These are phyloP conservation scores for Heliophila coronopifolia DNA, from an alignment of 441 rosid species.

Conservation along the genomic window DNA sequence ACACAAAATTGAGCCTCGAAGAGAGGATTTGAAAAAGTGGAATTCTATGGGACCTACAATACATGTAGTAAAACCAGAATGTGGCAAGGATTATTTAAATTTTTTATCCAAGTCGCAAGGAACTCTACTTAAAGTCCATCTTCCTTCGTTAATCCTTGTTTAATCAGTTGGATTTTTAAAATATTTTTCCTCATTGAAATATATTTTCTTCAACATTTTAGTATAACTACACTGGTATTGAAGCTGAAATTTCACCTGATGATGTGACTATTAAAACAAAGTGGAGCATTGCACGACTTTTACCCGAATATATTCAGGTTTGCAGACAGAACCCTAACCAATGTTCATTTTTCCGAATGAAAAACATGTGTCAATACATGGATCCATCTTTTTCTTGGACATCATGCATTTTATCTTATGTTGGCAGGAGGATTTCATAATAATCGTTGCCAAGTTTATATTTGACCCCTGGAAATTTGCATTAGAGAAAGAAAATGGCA, in stretches of 20 bases:
- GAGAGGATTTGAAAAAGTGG: background rate
- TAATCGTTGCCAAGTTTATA: slow-evolving; percentile 78
- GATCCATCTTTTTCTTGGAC: slow-evolving; percentile 14
- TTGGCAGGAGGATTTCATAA: slow-evolving; percentile 78
- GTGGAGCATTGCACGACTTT: slow-evolving; percentile 76
- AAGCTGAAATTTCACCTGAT: slow-evolving; percentile 46
- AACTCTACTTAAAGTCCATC: background rate
- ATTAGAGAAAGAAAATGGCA: slow-evolving; percentile 44
- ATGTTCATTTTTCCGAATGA: background rate
- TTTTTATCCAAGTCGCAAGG: slow-evolving; percentile 6
- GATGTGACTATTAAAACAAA: slow-evolving; percentile 77
- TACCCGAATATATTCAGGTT: slow-evolving; percentile 80
- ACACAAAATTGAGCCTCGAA: slow-evolving; percentile 16
- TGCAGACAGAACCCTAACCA: slow-evolving; percentile 7
- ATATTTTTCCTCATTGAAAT: background rate
- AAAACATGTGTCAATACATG: slow-evolving; percentile 4
- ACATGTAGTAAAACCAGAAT: slow-evolving; percentile 7
- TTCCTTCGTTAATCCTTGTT: background rate
- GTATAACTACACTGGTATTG: slow-evolving; percentile 88
- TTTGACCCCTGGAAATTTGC: slow-evolving; percentile 83
- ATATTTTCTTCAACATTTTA: slow-evolving; percentile 29
- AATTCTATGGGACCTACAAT: slow-evolving; percentile 8
- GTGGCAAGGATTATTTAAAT: slow-evolving; percentile 1
- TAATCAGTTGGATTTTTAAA: slow-evolving; percentile 4
- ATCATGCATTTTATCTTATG: slow-evolving; percentile 16